Evolutionary conservation across 306 rosid genomes (phyloP).

Genomic region (Hippophae gyantsensis): DNA sequence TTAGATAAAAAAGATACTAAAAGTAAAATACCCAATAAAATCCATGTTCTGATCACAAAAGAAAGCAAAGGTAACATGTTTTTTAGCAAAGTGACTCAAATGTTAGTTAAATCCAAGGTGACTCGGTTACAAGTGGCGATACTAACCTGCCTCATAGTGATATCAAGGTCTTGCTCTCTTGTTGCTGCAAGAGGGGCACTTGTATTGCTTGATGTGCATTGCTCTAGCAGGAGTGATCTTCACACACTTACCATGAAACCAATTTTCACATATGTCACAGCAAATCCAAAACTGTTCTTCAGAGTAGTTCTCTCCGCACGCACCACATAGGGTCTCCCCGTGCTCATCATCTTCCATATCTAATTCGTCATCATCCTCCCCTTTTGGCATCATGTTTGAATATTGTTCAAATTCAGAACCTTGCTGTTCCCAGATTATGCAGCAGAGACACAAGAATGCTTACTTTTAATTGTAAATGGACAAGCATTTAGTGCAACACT

Average conservation of each 20-base stretch:
- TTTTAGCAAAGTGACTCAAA: too few species aligned
- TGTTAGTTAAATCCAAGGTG: too few species aligned
- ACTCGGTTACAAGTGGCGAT: too few species aligned
- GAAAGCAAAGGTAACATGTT: too few species aligned
- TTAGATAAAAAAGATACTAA: too few species aligned
- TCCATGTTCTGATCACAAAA: too few species aligned
- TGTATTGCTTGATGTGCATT: conserved; percentile 71
- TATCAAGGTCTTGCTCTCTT: conserved; percentile 55
- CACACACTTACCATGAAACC: conserved; percentile 92
- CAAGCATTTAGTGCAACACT: background rate
- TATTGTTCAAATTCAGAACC: conserved; percentile 36
- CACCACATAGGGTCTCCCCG: conserved; percentile 64
- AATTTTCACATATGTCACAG: conserved; percentile 78
- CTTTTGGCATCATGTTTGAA: conserved; percentile 25
- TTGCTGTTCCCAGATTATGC: conserved; percentile 32
- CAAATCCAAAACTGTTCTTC: conserved; percentile 74
- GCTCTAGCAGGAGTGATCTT: conserved; percentile 88
- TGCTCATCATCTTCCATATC: conserved; percentile 67
- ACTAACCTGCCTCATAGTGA: background rate
- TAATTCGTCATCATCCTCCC: conserved; percentile 37
- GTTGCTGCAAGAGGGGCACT: conserved; percentile 89
- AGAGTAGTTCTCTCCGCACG: conserved; percentile 69
- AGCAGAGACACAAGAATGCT: conserved; percentile 10
- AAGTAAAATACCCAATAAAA: too few species aligned
- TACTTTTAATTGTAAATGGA: background rate